phyloP scores from a whole-genome alignment of 345 rosid species.

The Gossypium sturtianum region DNA sequence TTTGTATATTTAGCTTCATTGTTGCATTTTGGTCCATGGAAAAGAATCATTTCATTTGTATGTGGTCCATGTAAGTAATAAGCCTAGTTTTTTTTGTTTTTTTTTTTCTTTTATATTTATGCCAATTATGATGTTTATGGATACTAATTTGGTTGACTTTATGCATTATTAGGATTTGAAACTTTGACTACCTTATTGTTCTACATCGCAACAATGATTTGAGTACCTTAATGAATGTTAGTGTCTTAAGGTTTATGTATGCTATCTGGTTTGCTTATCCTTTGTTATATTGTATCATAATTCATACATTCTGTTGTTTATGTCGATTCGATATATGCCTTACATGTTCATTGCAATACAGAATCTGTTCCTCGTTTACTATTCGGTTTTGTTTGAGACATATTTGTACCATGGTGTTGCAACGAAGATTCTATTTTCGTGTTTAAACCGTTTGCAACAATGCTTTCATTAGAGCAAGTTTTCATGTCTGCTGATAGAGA shows the following conservation, averaged over 20 bases:
- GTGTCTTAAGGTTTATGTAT: not conserved
- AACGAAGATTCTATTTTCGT: not conserved
- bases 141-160: not conserved
- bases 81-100: not conserved
- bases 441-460: not conserved
- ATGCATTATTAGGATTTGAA: not conserved
- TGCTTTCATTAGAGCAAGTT: not conserved
- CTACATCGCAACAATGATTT: not conserved
- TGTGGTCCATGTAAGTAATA: conserved; percentile 9
- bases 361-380: too few relatives aligned
- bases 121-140: not conserved
- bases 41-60: not conserved
- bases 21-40: conserved; percentile 1
- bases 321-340: too few relatives aligned
- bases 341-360: too few relatives aligned
- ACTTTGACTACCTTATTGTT: not conserved
- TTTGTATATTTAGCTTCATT: not conserved
- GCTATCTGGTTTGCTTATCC: not conserved
- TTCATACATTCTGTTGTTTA: not conserved
- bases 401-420: not conserved
- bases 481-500: not conserved
- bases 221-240: not conserved
- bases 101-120: not conserved
- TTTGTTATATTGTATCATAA: not conserved
- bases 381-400: not conserved